Evolutionary conservation across 768 basidiomycete genomes (phyloP), one percentile per base, ranked within the genome.

Genomic region (Trametes coccinea): DNA sequence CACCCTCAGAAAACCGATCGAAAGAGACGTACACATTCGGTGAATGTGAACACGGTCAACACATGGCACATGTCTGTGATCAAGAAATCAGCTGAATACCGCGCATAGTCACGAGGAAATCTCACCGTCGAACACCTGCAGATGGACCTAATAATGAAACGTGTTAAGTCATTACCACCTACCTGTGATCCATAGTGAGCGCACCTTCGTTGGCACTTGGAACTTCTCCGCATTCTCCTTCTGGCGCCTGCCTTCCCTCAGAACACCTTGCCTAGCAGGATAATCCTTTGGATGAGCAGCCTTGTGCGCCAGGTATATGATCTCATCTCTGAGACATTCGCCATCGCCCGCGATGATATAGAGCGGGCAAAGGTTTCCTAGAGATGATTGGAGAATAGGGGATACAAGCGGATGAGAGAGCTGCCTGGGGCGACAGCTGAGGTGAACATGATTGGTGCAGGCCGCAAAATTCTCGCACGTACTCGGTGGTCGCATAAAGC

Each of bases 321-420:
- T 85, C 72, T 93, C 91, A 70, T 94, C 92, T 17, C 90, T 74
- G 39, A 93, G 71, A 0, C 90, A 84, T 70, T 93, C 92, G 11
- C 84, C 85, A 62, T 92, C 82, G 0, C 91, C 89, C 2, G 84
- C 83, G 29, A 90, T 72, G 60, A 93, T 83, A 65, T 89, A 87
- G 11, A 93, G 72, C 7, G 91, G 91, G 1, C 88, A 88, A 0
- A 94, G 78, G 45, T 90, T 87, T 0, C 89, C 89, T 4, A 93
- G 73, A 30, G 89, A 90, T 2, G 86, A 86, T 61, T 86, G 85
- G 34, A 90, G 73, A 8, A 88, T 73, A 0, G 92, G 92, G 0
- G 87, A 89, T 1, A 93, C 88, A 17, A 89, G 77, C 0, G 89
- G 88, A 65, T 90, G 87, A 0, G 80, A 80, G 6, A 90, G 73